Base-by-base conservation (phyloP, 2,329 filamentous ascomycete species). In the Aspergillus sp. region DNA sequence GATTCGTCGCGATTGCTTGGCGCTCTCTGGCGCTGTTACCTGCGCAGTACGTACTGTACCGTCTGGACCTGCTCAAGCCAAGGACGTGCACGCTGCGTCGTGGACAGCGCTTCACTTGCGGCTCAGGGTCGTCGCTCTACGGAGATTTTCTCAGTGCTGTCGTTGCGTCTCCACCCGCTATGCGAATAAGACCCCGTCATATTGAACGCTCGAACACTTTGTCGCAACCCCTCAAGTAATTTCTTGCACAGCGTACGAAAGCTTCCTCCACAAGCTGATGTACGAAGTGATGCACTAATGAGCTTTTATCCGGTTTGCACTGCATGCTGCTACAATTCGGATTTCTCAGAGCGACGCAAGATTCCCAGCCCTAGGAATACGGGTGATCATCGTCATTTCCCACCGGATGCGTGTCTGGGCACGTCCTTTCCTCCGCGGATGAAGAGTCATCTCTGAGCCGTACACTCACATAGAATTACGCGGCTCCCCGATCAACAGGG, bases 401-500 rank as follows among this genome's bases (percentile, higher is more conserved):
- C 18, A 20, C 20, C 30, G 41, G n/a, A 50, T 22, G 18, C 20
- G 30, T n/a, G 20, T 17, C 32, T 26, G 30, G 50, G 47, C 11
- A 34, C 20, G 44, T 13, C n/a, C 8, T 38, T 32, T 22, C 8
- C 50, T 38, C 32, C 34, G 51, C 51, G 42, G 39, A 53, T 44
- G 17, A 26, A 47, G 15, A 36, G 13, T 36, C 5, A 36, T 36
- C 34, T 36, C 34, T 36, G 34, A n/a, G 15, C 44, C 15, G 26
- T 17, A 12, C 48, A 58, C 61, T 62, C 61, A 30, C 26, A 11
- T 9, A 30, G 26, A 30, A 30, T 66, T 63, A 63, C 64, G 64
- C 64, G 62, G 64, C 62, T 58, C 26, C 26, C 9, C 57, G 57
- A 63, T 61, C 55, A 63, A 58, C 60, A 60, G 30, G 54, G 56